Evolutionary conservation across 208 protist species (phyloP).

Genomic region (Trypanosoma caninum): DNA sequence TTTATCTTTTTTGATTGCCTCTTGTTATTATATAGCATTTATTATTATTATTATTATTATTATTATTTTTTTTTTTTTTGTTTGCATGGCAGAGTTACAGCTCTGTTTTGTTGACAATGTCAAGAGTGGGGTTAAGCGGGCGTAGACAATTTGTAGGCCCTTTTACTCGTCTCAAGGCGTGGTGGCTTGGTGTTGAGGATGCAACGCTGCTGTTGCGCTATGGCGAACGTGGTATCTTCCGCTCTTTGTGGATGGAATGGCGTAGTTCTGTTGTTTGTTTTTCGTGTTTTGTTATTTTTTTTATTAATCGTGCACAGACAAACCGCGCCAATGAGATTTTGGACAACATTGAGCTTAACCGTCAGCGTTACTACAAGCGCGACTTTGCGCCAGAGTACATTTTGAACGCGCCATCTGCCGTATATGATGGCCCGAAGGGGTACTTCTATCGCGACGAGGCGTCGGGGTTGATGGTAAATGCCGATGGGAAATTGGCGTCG

Average conservation of each 20-base stretch:
- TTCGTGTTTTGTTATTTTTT: constrained; percentile 36
- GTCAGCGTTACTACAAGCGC: constrained; percentile 64
- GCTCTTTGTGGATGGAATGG: constrained; percentile 79
- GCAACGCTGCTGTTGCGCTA: constrained; percentile 58
- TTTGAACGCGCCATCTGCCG: constrained; percentile 36
- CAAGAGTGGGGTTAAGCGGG: constrained; percentile 21
- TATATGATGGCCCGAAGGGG: constrained; percentile 70
- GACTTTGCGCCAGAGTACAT: constrained; percentile 78
- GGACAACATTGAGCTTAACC: constrained; percentile 87
- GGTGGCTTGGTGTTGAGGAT: constrained; percentile 76
- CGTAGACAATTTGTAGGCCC: constrained; percentile 32
- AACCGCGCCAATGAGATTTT: constrained; percentile 68
- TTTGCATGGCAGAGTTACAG: background rate
- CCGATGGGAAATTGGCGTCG: constrained; percentile 46
- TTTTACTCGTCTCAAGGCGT: constrained; percentile 65
- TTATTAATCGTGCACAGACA: constrained; percentile 48
- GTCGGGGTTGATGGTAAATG: constrained; percentile 67
- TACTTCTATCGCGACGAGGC: constrained; percentile 61
- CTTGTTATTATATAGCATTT: constrained; percentile 16
- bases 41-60: no score
- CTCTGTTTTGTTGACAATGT: background rate
- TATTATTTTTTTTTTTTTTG: background rate
- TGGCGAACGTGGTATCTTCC: constrained; percentile 55
- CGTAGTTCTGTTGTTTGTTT: constrained; percentile 46
- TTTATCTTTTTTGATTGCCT: background rate